These are phyloP conservation scores for Leucocoprinus birnbaumii DNA, from an alignment of 768 basidiomycete species.

Conservation along the genomic window DNA sequence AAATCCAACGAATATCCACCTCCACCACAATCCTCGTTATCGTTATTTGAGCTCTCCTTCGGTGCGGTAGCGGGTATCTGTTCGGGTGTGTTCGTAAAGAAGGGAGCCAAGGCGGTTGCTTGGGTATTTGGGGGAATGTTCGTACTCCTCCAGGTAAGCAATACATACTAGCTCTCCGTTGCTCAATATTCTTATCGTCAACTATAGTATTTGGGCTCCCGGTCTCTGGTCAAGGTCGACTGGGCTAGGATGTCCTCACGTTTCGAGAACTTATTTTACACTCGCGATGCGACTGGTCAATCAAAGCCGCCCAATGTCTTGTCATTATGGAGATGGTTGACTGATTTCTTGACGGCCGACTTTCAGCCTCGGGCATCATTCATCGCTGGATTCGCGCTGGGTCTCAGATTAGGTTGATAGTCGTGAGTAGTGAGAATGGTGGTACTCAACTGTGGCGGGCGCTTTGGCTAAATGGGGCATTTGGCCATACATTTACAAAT, in stretches of 20 bases:
- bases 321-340: slow-evolving; percentile 62
- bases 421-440: background rate
- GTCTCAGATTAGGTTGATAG: slow-evolving; percentile 72
- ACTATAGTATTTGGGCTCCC: slow-evolving; percentile 73
- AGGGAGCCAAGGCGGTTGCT: slow-evolving; percentile 82
- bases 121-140: slow-evolving; percentile 90
- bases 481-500: slow-evolving; percentile 12
- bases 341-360: slow-evolving; percentile 87
- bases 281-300: slow-evolving; percentile 50
- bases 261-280: slow-evolving; percentile 77
- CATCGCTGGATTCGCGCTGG: slow-evolving; percentile 77
- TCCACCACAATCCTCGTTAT: slow-evolving; percentile 73
- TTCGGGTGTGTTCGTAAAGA: slow-evolving; percentile 92
- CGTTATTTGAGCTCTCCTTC: slow-evolving; percentile 78
- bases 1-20: slow-evolving; percentile 31
- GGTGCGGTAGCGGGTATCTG: slow-evolving; percentile 89
- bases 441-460: too few species aligned
- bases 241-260: slow-evolving; percentile 64
- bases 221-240: slow-evolving; percentile 72
- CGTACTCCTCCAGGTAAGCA: slow-evolving; percentile 80
- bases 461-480: background rate
- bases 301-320: slow-evolving; percentile 60
- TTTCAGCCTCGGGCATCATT: slow-evolving; percentile 92
- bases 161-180: background rate
- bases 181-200: background rate